These are phyloP conservation scores for Annulohypoxylon moriforme DNA, from an alignment of 495 filamentous ascomycete species.

Conservation along the genomic window DNA sequence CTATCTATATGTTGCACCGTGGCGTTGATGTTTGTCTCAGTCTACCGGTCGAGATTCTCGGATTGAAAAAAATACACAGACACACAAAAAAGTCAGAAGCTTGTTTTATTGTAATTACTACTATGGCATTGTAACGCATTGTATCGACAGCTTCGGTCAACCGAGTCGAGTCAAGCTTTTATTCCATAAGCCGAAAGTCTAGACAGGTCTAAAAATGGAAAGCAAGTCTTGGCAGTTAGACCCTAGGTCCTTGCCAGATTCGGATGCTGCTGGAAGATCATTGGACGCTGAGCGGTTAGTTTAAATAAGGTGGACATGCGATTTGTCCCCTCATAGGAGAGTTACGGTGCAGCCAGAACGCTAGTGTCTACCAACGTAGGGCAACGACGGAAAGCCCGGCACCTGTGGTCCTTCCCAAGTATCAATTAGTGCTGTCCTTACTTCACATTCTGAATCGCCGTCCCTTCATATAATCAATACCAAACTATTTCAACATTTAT, in stretches of 20 bases:
- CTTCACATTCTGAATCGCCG: neutral
- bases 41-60: neutral
- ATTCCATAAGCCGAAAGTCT: constrained; percentile 20
- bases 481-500: neutral
- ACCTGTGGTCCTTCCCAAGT: neutral
- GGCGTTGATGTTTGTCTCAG: neutral
- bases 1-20: neutral
- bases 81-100: neutral
- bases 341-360: neutral
- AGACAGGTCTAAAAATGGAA: constrained; percentile 30
- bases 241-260: constrained; percentile 23
- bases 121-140: neutral
- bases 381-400: constrained; percentile 1
- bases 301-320: constrained; percentile 2
- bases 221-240: neutral
- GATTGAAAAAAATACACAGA: neutral
- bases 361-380: neutral
- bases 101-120: neutral
- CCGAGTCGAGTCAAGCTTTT: constrained; percentile 11
- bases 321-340: constrained; percentile 14
- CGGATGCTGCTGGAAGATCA: constrained; percentile 26
- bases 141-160: neutral
- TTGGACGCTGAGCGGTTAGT: constrained; percentile 13
- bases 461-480: neutral
- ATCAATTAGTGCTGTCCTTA: neutral